Evolutionary conservation across 805 yeast genomes (phyloP), one percentile per base, ranked within the genome.

Genomic region (Hanseniaspora singularis): DNA sequence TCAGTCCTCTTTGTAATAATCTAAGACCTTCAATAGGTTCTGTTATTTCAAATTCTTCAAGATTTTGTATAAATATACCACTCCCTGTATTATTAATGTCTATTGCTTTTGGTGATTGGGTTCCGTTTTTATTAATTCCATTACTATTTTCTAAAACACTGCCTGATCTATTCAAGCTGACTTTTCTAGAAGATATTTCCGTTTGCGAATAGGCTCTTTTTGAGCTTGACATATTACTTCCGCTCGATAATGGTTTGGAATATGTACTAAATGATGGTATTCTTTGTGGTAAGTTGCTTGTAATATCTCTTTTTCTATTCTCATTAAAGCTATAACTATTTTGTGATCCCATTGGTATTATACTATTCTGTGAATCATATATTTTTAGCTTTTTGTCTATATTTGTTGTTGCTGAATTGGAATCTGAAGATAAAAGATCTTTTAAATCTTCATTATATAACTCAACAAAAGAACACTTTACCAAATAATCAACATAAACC

Each of bases 401-500:
- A 2, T 59, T 60, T 20, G 55, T 54, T 18, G 45, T 27, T n/a
- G n/a, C n/a, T 19, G 32, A 36, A 12, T n/a, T 28, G 22, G 26
- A 30, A n/a, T 33, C 46, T 31, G 55, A 55, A 27, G 68, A 66
- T 43, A 87, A 64, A 47, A 87, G 68, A 57, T 87, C 96, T 41
- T 74, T 70, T 40, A 88, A 65, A 54, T 85, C 94, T 60, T 87
- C 96, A 56, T 87, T 86, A 64, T 87, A 88, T 16, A 87, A 65
- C 59, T 87, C 96, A 46, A 86, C 71, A 59, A 81, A 88, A 0
- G 94, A 82, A 52, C 86, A 73, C 57, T 79, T 80, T 16, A 82
- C 86, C 27, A 81, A 57, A 57, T 70, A 77, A 56, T 81, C 94
- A 19, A 30, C 22, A 16, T 8, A 30, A 7, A 15, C 3, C 16